Evolutionary conservation across 1,284 basidiomycete species (phyloP).

Genomic region (Athelia psychrophila): DNA sequence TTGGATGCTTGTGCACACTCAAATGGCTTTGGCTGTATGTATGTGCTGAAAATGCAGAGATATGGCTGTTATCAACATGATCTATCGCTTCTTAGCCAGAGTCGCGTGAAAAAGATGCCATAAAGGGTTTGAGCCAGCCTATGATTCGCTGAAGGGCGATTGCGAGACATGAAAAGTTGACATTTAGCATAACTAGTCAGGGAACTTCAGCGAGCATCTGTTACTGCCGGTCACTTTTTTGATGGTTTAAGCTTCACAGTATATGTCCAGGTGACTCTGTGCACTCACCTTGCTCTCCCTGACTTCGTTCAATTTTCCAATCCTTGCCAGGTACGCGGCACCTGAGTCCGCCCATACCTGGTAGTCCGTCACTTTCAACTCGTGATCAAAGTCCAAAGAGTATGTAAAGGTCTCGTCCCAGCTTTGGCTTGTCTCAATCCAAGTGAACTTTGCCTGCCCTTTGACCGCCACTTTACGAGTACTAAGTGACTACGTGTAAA

Average conservation of each 20-base stretch:
- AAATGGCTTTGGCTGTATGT: too few species aligned
- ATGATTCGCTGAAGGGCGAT: background rate
- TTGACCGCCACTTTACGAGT: slow-evolving; percentile 50
- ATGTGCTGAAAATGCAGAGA: too few species aligned
- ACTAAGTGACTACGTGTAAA: slow-evolving; percentile 42
- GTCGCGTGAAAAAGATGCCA: background rate
- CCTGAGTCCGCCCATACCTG: slow-evolving; percentile 71
- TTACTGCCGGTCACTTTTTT: background rate
- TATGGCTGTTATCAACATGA: too few species aligned
- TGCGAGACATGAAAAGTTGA: background rate
- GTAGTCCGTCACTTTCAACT: slow-evolving; percentile 51
- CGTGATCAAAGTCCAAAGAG: slow-evolving; percentile 57
- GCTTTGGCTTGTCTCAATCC: slow-evolving; percentile 46
- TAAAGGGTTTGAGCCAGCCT: slow-evolving; percentile 32
- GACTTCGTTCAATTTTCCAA: slow-evolving; percentile 36
- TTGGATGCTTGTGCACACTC: too few species aligned
- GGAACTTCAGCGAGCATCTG: background rate
- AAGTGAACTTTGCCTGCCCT: slow-evolving; percentile 54
- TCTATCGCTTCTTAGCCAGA: too few species aligned
- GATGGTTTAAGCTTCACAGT: background rate
- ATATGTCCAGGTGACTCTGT: background rate
- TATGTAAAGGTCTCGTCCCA: slow-evolving; percentile 68
- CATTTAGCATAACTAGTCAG: background rate
- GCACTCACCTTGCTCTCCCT: background rate
- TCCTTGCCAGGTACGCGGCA: slow-evolving; percentile 56